phyloP scores from a whole-genome alignment of 2,329 filamentous ascomycete species.

The Botrytis medusae region DNA sequence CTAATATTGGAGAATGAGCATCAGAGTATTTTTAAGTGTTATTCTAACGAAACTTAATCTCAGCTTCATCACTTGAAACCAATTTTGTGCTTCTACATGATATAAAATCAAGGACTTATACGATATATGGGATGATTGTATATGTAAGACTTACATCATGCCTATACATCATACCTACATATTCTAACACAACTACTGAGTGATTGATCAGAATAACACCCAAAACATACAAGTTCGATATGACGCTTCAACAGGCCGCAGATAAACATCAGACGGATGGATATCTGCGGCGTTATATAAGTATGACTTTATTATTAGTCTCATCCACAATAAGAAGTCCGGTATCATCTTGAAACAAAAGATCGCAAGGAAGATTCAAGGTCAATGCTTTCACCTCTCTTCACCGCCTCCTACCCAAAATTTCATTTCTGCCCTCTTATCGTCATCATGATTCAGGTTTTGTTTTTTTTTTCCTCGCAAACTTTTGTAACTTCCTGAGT shows the following conservation, averaged over 20 bases:
- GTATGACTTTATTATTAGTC: background rate
- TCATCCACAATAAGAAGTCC: background rate
- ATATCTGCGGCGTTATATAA: background rate
- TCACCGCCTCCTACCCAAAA: background rate
- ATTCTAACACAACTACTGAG: background rate
- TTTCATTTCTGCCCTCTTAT: background rate
- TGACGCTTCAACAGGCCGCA: background rate
- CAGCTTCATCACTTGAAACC: background rate
- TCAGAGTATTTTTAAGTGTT: background rate
- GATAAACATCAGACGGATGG: background rate
- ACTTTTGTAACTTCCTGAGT: background rate
- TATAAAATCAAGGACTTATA: background rate
- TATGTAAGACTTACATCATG: no score
- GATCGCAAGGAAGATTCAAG: conserved; percentile 1
- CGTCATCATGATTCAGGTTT: background rate
- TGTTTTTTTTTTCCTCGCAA: background rate
- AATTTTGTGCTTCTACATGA: background rate
- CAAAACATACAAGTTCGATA: background rate
- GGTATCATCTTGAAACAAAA: background rate
- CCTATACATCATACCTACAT: background rate
- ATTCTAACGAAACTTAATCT: background rate
- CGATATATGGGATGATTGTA: background rate
- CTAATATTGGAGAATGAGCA: background rate
- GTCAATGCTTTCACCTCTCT: background rate
- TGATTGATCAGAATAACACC: background rate